Percentiles rank a stretch among this genome's conserved stretches.
phyloP scores from a whole-genome alignment of 371 early-diverging fungal genomes.

The Mucor racemosus region DNA sequence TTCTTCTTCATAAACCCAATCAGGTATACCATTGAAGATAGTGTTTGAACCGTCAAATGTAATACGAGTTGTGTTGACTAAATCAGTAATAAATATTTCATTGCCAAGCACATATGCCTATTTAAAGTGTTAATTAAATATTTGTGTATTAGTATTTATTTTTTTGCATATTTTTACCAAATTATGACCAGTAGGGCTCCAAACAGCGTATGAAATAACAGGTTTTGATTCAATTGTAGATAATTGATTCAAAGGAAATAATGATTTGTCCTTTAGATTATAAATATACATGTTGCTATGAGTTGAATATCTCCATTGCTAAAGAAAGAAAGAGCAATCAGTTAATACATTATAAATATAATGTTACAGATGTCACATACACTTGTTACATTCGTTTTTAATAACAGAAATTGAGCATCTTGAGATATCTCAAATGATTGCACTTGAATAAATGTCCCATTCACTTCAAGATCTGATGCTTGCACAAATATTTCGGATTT shows the following conservation, averaged over 20 bases:
- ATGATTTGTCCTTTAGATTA: conserved; percentile 56
- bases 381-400: conserved; percentile 67
- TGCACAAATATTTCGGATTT: conserved; percentile 35
- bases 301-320: conserved; percentile 88
- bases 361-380: conserved; percentile 19
- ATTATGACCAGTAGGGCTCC: conserved; percentile 83
- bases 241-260: conserved; percentile 63
- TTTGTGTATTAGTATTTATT: neutral
- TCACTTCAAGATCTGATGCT: conserved; percentile 30
- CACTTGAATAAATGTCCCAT: conserved; percentile 32
- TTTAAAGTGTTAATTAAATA: conserved; percentile 1
- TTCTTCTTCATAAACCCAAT: conserved; percentile 99
- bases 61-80: conserved; percentile 67
- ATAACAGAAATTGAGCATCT: conserved; percentile 78
- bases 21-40: conserved; percentile 94
- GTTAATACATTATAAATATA: neutral
- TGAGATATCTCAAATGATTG: conserved; percentile 67
- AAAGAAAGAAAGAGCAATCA: no score
- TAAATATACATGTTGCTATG: conserved; percentile 81
- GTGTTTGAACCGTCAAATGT: conserved; percentile 85
- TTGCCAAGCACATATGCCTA: conserved; percentile 87
- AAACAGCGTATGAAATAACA: conserved; percentile 67
- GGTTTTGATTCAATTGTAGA: conserved; percentile 39
- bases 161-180: conserved; percentile 39
- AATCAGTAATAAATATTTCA: conserved; percentile 81